Percentiles rank a stretch among this genome's conserved stretches.
These are phyloP conservation scores for Fragaria vesca DNA, from an alignment of 306 rosid genomes.

Conservation along the genomic window DNA sequence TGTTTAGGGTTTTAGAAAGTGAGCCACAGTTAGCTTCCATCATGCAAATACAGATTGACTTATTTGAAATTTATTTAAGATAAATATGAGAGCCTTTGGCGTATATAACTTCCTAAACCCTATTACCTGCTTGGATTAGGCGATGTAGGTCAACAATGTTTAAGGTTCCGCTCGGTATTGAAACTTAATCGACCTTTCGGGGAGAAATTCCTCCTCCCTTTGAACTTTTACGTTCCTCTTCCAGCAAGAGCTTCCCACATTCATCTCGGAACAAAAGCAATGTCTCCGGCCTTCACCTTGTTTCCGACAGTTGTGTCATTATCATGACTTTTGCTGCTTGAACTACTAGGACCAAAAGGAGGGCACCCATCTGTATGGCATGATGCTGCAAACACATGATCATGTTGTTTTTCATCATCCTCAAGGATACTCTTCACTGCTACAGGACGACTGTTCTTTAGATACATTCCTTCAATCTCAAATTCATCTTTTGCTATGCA, in stretches of 20 bases:
- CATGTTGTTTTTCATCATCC: conserved; percentile 20
- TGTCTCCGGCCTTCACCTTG: conserved; percentile 62
- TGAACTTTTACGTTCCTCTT: conserved; percentile 50
- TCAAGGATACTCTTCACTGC: conserved; percentile 11
- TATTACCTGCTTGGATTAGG: no score
- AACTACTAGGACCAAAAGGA: background rate
- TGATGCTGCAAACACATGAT: conserved; percentile 26
- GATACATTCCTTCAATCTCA: conserved; percentile 28
- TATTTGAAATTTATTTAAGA: no score
- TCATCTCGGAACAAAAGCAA: conserved; percentile 66
- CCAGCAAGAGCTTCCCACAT: conserved; percentile 68
- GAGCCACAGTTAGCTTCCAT: no score
- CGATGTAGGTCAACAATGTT: no score
- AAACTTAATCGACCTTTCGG: conserved; percentile 50
- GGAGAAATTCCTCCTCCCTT: conserved; percentile 28
- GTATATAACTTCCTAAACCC: no score
- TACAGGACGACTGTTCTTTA: conserved; percentile 27
- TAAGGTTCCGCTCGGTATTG: no score
- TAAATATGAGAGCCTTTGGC: no score
- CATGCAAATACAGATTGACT: no score
- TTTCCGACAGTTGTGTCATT: conserved; percentile 41
- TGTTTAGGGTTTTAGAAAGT: no score
- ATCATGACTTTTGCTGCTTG: background rate
- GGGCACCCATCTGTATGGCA: background rate
- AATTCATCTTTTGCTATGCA: conserved; percentile 33